These are phyloP conservation scores for Leishmania lainsoni DNA, from an alignment of 208 protist species.

Conservation along the genomic window DNA sequence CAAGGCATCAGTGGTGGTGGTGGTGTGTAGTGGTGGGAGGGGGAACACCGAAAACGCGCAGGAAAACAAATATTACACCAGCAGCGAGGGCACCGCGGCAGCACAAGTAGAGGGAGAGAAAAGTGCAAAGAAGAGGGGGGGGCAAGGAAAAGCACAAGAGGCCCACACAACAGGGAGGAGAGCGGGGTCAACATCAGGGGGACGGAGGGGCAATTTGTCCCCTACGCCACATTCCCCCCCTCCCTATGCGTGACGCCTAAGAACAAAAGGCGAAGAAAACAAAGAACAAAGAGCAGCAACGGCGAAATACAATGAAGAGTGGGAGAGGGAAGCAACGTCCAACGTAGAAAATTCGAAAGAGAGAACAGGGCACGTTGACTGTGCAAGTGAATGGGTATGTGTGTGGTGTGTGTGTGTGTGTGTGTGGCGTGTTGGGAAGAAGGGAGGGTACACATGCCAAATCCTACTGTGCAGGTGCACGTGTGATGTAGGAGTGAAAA, in stretches of 20 bases:
- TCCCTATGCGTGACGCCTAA: background rate
- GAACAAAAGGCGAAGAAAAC: conserved; percentile 17
- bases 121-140: background rate
- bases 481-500: background rate
- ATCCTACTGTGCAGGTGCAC: background rate
- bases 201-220: background rate
- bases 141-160: background rate
- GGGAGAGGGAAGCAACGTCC: background rate
- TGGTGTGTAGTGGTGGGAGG: background rate
- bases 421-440: background rate
- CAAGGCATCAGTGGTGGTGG: background rate
- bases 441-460: background rate
- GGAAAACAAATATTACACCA: background rate
- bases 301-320: background rate
- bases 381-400: background rate
- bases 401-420: background rate
- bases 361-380: background rate
- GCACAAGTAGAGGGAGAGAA: background rate
- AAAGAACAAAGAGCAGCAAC: conserved; percentile 2
- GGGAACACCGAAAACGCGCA: background rate
- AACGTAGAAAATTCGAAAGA: background rate
- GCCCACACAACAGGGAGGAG: conserved; percentile 1
- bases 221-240: background rate
- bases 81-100: background rate
- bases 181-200: background rate